Percentiles rank a stretch among this genome's conserved stretches.
These are phyloP conservation scores for Begonia fuchsioides DNA, from an alignment of 306 rosid genomes.

Conservation along the genomic window DNA sequence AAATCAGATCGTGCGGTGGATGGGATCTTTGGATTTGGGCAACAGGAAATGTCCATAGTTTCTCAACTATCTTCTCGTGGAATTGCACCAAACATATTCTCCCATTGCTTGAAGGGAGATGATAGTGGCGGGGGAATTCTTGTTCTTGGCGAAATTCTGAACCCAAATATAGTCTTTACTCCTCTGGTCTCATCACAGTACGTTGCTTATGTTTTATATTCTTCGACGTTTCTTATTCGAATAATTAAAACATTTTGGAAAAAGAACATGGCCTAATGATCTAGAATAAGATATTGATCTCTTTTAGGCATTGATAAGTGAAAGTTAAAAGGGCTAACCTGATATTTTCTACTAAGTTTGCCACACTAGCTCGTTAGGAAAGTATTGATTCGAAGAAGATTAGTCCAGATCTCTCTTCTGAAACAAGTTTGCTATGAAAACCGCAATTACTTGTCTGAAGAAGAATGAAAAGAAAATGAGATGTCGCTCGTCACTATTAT, in stretches of 20 bases:
- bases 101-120: slow-evolving; percentile 92
- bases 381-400: too few species aligned
- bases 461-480: too few species aligned
- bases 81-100: slow-evolving; percentile 67
- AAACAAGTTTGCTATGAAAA: too few species aligned
- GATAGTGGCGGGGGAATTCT: slow-evolving; percentile 77
- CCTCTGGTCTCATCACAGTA: slow-evolving; percentile 90
- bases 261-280: too few species aligned
- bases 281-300: too few species aligned
- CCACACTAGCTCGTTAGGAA: too few species aligned
- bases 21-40: slow-evolving; percentile 96
- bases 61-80: slow-evolving; percentile 91
- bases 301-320: too few species aligned
- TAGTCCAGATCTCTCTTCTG: too few species aligned
- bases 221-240: background rate
- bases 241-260: background rate
- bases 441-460: too few species aligned
- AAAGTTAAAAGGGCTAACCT: too few species aligned
- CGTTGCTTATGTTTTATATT: slow-evolving; percentile 15
- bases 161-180: slow-evolving; percentile 70
- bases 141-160: slow-evolving; percentile 89
- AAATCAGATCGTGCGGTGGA: slow-evolving; percentile 84
- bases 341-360: too few species aligned
- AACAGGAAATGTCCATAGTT: slow-evolving; percentile 64
- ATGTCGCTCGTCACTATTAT: too few species aligned